Conservation (phyloP, 73 alveolate species). For the Paramecium caudatum region DNA sequence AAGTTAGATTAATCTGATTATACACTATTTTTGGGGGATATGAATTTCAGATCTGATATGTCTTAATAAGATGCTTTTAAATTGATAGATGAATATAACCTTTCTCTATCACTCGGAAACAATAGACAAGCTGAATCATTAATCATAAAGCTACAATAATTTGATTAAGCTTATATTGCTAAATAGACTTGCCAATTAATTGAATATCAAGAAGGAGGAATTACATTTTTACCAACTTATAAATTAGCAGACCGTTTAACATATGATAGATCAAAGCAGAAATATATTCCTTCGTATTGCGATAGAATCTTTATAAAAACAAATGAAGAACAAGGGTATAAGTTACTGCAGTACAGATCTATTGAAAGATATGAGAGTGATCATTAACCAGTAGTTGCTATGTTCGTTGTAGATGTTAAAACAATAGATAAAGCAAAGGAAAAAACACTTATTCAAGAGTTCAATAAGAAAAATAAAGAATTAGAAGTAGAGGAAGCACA, state of each 20-base stretch:
- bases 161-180: constrained; percentile 82
- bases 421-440: constrained; percentile 35
- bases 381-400: constrained; percentile 42
- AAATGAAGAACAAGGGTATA: not conserved
- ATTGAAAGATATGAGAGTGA: constrained; percentile 48
- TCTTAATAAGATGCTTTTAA: not conserved
- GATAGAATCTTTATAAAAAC: constrained; percentile 88
- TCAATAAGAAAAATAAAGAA: not conserved
- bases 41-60: constrained; percentile 81
- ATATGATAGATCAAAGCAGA: constrained; percentile 89
- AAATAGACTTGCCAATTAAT: constrained; percentile 89
- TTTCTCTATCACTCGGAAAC: not conserved
- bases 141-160: constrained; percentile 72
- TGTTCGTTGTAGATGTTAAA: constrained; percentile 27
- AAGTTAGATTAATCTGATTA: constrained; percentile 80
- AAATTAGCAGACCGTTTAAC: constrained; percentile 87
- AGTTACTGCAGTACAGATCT: constrained; percentile 9
- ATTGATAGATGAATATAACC: not conserved
- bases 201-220: constrained; percentile 85
- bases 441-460: not conserved
- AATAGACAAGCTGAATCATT: constrained; percentile 70
- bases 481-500: constrained; percentile 19
- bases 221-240: constrained; percentile 95
- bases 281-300: constrained; percentile 96
- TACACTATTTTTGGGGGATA: constrained; percentile 89